Evolutionary conservation across 805 yeast species (phyloP).

Genomic region (Cyberlindnera maclurae): DNA sequence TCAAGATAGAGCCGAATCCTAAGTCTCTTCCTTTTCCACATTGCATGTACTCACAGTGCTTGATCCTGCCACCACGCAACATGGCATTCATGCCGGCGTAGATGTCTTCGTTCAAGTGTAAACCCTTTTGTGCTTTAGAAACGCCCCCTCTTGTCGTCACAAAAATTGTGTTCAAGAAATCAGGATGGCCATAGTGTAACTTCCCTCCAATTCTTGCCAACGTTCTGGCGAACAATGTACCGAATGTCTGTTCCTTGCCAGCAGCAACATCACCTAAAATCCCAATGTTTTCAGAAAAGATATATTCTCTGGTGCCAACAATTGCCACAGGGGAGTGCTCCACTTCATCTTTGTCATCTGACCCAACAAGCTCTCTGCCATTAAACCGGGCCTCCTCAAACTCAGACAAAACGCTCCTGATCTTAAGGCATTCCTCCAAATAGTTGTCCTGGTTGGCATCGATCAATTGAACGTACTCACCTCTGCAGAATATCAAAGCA

Average conservation of each 20-base stretch:
- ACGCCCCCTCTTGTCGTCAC: conserved; percentile 87
- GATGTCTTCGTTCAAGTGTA: conserved; percentile 79
- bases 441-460: conserved; percentile 85
- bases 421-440: conserved; percentile 71
- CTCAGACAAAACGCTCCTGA: conserved; percentile 67
- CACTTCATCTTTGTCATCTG: neutral
- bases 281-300: conserved; percentile 77
- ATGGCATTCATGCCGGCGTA: conserved; percentile 82
- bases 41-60: conserved; percentile 76
- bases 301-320: conserved; percentile 77
- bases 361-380: neutral
- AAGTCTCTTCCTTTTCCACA: conserved; percentile 86
- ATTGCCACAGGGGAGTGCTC: conserved; percentile 59
- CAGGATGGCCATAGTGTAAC: conserved; percentile 84
- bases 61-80: conserved; percentile 74
- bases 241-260: conserved; percentile 83
- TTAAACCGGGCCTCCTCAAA: conserved; percentile 47
- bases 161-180: conserved; percentile 64
- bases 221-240: conserved; percentile 77
- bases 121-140: conserved; percentile 76
- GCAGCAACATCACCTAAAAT: conserved; percentile 83
- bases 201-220: conserved; percentile 78
- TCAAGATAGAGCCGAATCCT: conserved; percentile 77
- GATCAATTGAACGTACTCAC: conserved; percentile 72
- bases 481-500: conserved; percentile 66